Percentiles rank a stretch among this genome's conserved stretches.
phyloP scores from a whole-genome alignment of 228 moss, liverwort and hornwort species.

The Sphagnum fallax region DNA sequence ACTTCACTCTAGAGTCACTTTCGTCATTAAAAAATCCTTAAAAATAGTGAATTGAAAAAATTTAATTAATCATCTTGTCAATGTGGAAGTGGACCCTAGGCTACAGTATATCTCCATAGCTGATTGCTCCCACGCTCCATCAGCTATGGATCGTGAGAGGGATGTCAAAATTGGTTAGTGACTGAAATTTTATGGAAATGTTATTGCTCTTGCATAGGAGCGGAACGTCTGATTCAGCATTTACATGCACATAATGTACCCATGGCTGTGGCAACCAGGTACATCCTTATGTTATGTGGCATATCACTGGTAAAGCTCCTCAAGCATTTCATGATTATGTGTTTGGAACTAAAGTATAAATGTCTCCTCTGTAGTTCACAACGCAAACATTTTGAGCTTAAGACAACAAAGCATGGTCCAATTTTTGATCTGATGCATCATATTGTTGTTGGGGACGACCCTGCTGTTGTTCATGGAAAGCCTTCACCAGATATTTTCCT shows the following conservation, averaged over 20 bases:
- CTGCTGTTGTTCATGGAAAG: slow-evolving; percentile 66
- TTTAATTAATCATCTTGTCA: too few species aligned
- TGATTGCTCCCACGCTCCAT: too few species aligned
- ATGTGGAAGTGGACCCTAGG: too few species aligned
- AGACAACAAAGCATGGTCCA: slow-evolving; percentile 73
- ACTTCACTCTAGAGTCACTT: too few species aligned
- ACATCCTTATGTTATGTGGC: neutral
- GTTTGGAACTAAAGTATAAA: slow-evolving; percentile 27
- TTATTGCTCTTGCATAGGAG: slow-evolving; percentile 42
- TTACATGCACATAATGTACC: slow-evolving; percentile 69
- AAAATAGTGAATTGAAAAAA: too few species aligned
- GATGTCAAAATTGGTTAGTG: too few species aligned
- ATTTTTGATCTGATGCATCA: slow-evolving; percentile 84
- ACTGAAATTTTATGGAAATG: neutral
- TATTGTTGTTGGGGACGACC: slow-evolving; percentile 86
- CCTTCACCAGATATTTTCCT: slow-evolving; percentile 87
- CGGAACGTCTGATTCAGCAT: slow-evolving; percentile 72
- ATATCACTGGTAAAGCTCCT: slow-evolving; percentile 16
- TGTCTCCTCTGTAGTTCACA: slow-evolving; percentile 71
- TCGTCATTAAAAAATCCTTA: too few species aligned
- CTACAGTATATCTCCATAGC: too few species aligned
- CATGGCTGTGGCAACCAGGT: slow-evolving; percentile 96
- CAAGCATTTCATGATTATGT: slow-evolving; percentile 14
- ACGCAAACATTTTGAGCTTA: slow-evolving; percentile 80
- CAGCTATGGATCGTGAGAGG: too few species aligned